These are phyloP conservation scores for Saccharomyces jurei DNA, from an alignment of 805 yeast species.

Conservation along the genomic window DNA sequence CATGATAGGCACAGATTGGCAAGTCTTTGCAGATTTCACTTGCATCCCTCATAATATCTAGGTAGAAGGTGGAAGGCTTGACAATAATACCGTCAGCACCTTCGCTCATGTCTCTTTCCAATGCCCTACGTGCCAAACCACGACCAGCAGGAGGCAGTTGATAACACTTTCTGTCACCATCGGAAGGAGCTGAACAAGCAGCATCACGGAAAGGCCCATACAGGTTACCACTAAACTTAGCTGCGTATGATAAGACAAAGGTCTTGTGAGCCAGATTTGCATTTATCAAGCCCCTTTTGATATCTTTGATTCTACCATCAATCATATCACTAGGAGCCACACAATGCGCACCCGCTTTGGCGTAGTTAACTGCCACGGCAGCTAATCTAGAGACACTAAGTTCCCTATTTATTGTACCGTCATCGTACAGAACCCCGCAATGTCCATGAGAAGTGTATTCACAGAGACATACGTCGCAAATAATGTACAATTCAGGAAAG, in stretches of 20 bases:
- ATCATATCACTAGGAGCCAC: constrained; percentile 98
- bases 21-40: constrained; percentile 69
- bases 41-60: constrained; percentile 87
- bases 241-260: constrained; percentile 87
- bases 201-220: constrained; percentile 98
- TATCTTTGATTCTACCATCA: constrained; percentile 87
- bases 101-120: constrained; percentile 75
- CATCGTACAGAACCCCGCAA: constrained; percentile 84
- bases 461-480: constrained; percentile 94
- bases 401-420: constrained; percentile 75
- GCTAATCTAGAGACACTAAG: constrained; percentile 74
- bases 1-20: constrained; percentile 93
- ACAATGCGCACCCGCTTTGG: constrained; percentile 89
- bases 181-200: constrained; percentile 82
- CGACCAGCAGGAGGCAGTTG: constrained; percentile 90
- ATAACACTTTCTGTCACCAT: constrained; percentile 87
- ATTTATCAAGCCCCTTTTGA: constrained; percentile 73
- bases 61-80: constrained; percentile 91
- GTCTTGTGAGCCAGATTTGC: constrained; percentile 80
- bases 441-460: constrained; percentile 98
- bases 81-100: constrained; percentile 95
- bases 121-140: constrained; percentile 90
- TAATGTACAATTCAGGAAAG: constrained; percentile 78
- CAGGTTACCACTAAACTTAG: constrained; percentile 82
- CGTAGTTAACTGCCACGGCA: constrained; percentile 91